phyloP scores from a whole-genome alignment of 2,329 filamentous ascomycete genomes.

The Monosporascus ibericus region DNA sequence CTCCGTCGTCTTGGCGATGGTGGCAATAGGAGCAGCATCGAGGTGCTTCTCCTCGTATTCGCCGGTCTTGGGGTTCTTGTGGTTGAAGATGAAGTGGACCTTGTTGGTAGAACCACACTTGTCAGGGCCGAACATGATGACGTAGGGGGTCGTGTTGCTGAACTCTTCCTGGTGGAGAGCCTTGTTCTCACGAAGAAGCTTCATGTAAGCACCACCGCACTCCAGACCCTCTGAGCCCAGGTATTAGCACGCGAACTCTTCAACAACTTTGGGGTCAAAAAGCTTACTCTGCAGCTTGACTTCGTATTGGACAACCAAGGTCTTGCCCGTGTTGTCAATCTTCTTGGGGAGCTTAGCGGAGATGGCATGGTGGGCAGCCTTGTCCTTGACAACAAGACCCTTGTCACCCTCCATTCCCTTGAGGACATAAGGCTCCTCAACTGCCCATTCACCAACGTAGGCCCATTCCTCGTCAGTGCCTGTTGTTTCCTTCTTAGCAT shows the following conservation, averaged over 20 bases:
- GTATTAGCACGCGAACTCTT: conserved; percentile 25
- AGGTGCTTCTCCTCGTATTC: conserved; percentile 99
- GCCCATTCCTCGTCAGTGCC: conserved; percentile 93
- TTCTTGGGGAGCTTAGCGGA: conserved; percentile 97
- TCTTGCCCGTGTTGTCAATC: conserved; percentile 96
- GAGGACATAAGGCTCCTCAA: conserved; percentile 85
- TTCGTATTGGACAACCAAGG: conserved; percentile 96
- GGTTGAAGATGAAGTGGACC: conserved; percentile 97
- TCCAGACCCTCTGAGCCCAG: conserved; percentile 71
- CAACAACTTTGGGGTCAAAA: conserved; percentile 1
- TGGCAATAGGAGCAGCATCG: conserved; percentile 72
- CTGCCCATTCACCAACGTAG: conserved; percentile 92
- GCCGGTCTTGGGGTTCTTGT: conserved; percentile 99
- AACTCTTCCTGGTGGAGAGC: conserved; percentile 96
- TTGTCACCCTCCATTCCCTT: conserved; percentile 94
- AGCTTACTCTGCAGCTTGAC: conserved; percentile 94
- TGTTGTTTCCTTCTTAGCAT: conserved; percentile 85
- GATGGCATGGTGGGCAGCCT: conserved; percentile 96
- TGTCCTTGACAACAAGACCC: conserved; percentile 96
- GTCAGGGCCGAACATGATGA: conserved; percentile 99
- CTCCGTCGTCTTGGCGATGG: conserved; percentile 84
- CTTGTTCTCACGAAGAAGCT: conserved; percentile 97
- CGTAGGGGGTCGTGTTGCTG: conserved; percentile 92
- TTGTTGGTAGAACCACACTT: conserved; percentile 99
- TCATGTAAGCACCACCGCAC: conserved; percentile 98